Conservation (phyloP, 179 eudicot genomes). For the Beta lomatogona region DNA sequence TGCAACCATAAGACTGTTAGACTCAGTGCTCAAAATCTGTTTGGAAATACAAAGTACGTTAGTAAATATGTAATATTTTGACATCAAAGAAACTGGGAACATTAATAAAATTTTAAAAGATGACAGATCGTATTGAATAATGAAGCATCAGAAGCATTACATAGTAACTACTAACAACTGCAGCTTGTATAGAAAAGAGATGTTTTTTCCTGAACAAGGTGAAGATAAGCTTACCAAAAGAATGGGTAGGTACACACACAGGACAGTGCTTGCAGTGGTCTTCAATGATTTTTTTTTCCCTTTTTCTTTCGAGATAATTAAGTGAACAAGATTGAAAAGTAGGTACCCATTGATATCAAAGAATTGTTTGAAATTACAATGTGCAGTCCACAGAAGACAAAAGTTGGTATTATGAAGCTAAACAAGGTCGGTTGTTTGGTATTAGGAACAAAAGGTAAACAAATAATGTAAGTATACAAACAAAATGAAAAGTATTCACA, state of each 20-base stretch:
- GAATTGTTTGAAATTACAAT: background rate
- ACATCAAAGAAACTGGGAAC: background rate
- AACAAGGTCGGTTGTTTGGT: background rate
- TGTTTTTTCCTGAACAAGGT: background rate
- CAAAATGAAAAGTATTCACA: background rate
- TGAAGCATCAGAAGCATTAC: constrained; percentile 9
- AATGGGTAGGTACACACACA: background rate
- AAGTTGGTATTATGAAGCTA: background rate
- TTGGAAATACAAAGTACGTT: constrained; percentile 5
- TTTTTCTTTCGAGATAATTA: background rate
- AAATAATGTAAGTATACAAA: background rate
- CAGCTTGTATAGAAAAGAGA: background rate
- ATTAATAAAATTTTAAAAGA: background rate
- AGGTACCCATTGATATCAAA: background rate
- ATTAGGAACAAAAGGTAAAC: background rate
- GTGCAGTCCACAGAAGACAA: background rate
- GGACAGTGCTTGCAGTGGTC: background rate
- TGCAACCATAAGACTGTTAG: constrained; percentile 57
- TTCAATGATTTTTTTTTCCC: background rate
- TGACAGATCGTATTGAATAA: background rate
- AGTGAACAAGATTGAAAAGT: background rate
- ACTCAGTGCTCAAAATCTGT: constrained; percentile 78
- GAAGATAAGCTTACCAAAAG: background rate
- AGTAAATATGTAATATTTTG: background rate
- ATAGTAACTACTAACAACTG: background rate